Conservation (phyloP, 2,329 filamentous ascomycete species). For the Gliomastix tumulicola region DNA sequence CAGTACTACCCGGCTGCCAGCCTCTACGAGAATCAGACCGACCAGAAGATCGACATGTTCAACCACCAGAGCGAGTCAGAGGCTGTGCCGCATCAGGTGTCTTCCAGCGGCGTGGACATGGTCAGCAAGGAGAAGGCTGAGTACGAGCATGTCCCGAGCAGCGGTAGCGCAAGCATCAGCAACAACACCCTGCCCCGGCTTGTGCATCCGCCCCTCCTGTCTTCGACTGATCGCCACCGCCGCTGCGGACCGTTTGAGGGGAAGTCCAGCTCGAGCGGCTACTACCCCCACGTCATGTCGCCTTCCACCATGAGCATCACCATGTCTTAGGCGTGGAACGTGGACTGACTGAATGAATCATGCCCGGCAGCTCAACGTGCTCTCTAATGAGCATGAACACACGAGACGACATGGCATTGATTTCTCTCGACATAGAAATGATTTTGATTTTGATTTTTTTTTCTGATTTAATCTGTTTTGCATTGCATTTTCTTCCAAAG, state of each 20-base stretch:
- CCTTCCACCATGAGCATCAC: slow-evolving; percentile 40
- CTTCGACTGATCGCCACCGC: slow-evolving; percentile 26
- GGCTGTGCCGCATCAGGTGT: slow-evolving; percentile 21
- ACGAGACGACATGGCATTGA: too few relatives aligned
- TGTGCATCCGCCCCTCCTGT: slow-evolving; percentile 31
- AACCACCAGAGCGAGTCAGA: slow-evolving; percentile 27
- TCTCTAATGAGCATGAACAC: too few relatives aligned
- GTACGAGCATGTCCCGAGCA: slow-evolving; percentile 32
- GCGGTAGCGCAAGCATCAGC: not conserved
- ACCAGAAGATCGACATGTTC: slow-evolving; percentile 44
- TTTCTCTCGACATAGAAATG: too few relatives aligned
- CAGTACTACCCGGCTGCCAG: slow-evolving; percentile 45
- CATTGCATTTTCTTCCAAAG: too few relatives aligned
- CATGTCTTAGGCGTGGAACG: slow-evolving; percentile 19
- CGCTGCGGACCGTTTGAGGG: slow-evolving; percentile 44
- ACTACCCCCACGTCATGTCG: slow-evolving; percentile 43
- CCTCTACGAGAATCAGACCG: slow-evolving; percentile 41
- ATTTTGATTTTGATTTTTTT: too few relatives aligned
- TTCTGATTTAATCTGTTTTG: too few relatives aligned
- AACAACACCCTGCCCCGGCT: slow-evolving; percentile 35
- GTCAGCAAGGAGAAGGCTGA: slow-evolving; percentile 41
- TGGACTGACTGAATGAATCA: too few relatives aligned
- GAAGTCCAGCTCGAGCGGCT: slow-evolving; percentile 42
- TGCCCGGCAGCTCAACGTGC: too few relatives aligned
- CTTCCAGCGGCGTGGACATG: slow-evolving; percentile 15